Evolutionary conservation across 257 asterid genomes (phyloP).

Genomic region (Ocimum tenuiflorum): DNA sequence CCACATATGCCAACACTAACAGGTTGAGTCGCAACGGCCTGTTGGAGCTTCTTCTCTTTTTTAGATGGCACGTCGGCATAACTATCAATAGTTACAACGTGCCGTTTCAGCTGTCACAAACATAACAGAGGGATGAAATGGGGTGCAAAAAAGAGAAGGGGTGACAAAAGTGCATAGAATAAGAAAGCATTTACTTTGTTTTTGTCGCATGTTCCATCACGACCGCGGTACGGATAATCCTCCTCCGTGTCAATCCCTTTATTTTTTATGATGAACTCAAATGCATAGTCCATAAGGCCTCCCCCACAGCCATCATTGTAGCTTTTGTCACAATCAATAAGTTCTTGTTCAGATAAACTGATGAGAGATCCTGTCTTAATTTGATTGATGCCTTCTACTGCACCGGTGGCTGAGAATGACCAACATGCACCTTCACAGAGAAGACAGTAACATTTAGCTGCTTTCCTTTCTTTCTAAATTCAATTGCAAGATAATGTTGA

Average conservation of each 20-base stretch:
- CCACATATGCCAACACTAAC: conserved; percentile 94
- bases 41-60: conserved; percentile 59
- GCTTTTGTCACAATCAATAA: conserved; percentile 76
- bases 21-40: conserved; percentile 83
- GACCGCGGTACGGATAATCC: conserved; percentile 66
- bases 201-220: conserved; percentile 52
- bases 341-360: conserved; percentile 92
- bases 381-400: conserved; percentile 85
- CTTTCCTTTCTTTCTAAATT: background rate
- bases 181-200: conserved; percentile 38
- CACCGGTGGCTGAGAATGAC: conserved; percentile 97
- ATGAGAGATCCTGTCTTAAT: conserved; percentile 69
- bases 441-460: background rate
- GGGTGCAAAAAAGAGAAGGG: no score
- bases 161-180: no score
- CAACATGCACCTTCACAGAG: conserved; percentile 76
- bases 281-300: conserved; percentile 91
- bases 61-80: conserved; percentile 50
- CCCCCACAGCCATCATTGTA: conserved; percentile 81
- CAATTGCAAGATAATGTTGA: no score
- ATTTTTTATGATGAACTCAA: conserved; percentile 55
- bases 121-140: background rate
- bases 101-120: conserved; percentile 54
- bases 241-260: conserved; percentile 79
- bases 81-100: conserved; percentile 73